Percentiles rank a stretch among this genome's conserved stretches.
These are phyloP conservation scores for Coccomyxa sp. DNA, from an alignment of 139 green algal species.

Conservation along the genomic window DNA sequence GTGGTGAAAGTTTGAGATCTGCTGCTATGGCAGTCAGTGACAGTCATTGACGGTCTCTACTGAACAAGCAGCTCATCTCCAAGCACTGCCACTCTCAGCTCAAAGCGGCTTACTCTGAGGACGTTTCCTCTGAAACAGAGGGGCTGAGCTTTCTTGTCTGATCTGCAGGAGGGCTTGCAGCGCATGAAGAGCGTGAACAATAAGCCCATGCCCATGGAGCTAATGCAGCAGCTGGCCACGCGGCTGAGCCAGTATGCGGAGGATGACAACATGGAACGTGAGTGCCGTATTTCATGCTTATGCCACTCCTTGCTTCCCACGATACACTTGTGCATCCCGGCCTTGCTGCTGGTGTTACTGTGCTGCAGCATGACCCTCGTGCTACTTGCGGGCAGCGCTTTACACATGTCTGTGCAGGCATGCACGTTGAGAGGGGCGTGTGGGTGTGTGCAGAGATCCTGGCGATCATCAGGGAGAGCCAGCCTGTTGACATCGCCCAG, in stretches of 20 bases:
- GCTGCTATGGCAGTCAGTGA: too few species aligned
- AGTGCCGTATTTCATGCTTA: background rate
- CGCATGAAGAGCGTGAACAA: background rate
- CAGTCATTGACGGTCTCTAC: too few species aligned
- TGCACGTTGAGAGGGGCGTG: too few species aligned
- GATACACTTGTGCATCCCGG: background rate
- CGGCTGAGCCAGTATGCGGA: background rate
- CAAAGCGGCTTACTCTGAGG: background rate
- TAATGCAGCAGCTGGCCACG: conserved; percentile 1
- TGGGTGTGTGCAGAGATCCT: background rate
- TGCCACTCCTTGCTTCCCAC: background rate
- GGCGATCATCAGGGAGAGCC: background rate
- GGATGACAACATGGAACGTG: background rate
- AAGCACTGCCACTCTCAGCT: too few species aligned
- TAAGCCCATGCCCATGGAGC: background rate
- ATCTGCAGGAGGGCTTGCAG: background rate
- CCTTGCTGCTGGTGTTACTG: background rate
- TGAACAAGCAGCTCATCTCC: too few species aligned
- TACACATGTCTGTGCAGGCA: too few species aligned
- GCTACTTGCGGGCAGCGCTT: too few species aligned
- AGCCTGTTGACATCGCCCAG: conserved; percentile 2
- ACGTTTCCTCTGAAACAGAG: background rate
- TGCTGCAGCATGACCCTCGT: background rate
- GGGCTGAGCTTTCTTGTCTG: background rate
- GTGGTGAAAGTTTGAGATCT: too few species aligned